These are phyloP conservation scores for Penicillium antarcticum DNA, from an alignment of 495 filamentous ascomycete species.

Conservation along the genomic window DNA sequence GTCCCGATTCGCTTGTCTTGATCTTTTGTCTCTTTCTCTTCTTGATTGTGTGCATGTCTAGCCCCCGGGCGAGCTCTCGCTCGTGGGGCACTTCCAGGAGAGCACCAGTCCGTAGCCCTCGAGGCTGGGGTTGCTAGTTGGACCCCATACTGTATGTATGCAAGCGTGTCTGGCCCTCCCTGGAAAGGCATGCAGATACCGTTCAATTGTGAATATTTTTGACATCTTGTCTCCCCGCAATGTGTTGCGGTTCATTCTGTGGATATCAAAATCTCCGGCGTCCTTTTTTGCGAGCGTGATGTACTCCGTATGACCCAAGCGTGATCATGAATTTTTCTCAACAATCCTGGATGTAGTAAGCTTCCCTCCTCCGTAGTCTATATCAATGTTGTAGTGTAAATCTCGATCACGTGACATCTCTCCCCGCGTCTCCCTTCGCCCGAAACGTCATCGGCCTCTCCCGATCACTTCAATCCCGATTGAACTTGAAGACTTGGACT, in stretches of 20 bases:
- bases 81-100: slow-evolving; percentile 2
- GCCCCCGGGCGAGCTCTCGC: slow-evolving; percentile 1
- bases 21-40: slow-evolving; percentile 18
- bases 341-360: neutral
- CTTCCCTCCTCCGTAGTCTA: too few species aligned
- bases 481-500: too few species aligned
- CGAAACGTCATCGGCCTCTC: slow-evolving; percentile 31
- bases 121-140: neutral
- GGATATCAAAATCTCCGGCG: slow-evolving; percentile 23
- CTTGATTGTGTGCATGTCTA: slow-evolving; percentile 23
- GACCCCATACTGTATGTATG: slow-evolving; percentile 21
- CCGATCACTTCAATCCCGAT: neutral
- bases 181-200: slow-evolving; percentile 18
- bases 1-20: slow-evolving; percentile 8
- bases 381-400: slow-evolving; percentile 3
- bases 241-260: slow-evolving; percentile 14
- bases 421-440: slow-evolving; percentile 34
- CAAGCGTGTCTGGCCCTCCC: slow-evolving; percentile 8
- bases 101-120: slow-evolving; percentile 5
- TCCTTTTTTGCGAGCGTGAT: slow-evolving; percentile 17
- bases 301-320: slow-evolving; percentile 13
- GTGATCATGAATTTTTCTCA: slow-evolving; percentile 6
- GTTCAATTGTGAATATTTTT: slow-evolving; percentile 42
- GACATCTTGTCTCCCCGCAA: slow-evolving; percentile 22
- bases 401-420: slow-evolving; percentile 6